phyloP scores from a whole-genome alignment of 1,284 basidiomycete species.

The Trichosporon ovoides region DNA sequence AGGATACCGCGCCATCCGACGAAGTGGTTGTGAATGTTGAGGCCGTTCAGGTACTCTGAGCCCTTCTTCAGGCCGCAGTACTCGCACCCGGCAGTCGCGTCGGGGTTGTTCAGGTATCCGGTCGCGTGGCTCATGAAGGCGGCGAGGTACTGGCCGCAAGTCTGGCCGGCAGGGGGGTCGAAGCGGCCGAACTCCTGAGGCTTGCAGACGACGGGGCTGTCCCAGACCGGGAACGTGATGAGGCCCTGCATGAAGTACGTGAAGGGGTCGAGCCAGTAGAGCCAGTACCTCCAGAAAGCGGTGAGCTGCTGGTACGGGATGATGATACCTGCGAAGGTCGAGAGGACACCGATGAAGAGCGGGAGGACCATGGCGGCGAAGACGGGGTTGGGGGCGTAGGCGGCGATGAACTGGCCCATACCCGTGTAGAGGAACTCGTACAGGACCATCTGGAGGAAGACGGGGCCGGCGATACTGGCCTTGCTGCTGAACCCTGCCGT shows the following conservation, averaged over 20 bases:
- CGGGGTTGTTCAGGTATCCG: slow-evolving; percentile 35
- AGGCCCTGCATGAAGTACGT: slow-evolving; percentile 38
- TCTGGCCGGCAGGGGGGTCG: slow-evolving; percentile 38
- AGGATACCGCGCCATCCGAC: slow-evolving; percentile 39
- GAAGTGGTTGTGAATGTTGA: slow-evolving; percentile 31
- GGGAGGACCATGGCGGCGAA: slow-evolving; percentile 35
- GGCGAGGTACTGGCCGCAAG: slow-evolving; percentile 39
- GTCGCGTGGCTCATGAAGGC: slow-evolving; percentile 23
- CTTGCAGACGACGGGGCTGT: slow-evolving; percentile 34
- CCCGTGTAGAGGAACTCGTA: slow-evolving; percentile 48
- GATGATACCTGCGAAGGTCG: slow-evolving; percentile 34
- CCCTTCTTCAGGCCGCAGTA: slow-evolving; percentile 38
- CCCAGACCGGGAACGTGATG: slow-evolving; percentile 28
- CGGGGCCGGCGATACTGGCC: slow-evolving; percentile 20
- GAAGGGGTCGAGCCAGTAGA: slow-evolving; percentile 41
- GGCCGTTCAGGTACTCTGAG: slow-evolving; percentile 33
- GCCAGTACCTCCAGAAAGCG: slow-evolving; percentile 36
- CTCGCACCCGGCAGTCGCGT: slow-evolving; percentile 31
- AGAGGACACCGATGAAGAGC: slow-evolving; percentile 20
- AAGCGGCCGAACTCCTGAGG: slow-evolving; percentile 38
- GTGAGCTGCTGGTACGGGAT: slow-evolving; percentile 33
- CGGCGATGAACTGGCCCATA: slow-evolving; percentile 29
- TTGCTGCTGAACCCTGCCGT: slow-evolving; percentile 11
- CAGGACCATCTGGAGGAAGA: slow-evolving; percentile 44
- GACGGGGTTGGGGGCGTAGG: slow-evolving; percentile 38